phyloP scores from a whole-genome alignment of 192 early-diverging fungal genomes.

The Diversispora eburnea region DNA sequence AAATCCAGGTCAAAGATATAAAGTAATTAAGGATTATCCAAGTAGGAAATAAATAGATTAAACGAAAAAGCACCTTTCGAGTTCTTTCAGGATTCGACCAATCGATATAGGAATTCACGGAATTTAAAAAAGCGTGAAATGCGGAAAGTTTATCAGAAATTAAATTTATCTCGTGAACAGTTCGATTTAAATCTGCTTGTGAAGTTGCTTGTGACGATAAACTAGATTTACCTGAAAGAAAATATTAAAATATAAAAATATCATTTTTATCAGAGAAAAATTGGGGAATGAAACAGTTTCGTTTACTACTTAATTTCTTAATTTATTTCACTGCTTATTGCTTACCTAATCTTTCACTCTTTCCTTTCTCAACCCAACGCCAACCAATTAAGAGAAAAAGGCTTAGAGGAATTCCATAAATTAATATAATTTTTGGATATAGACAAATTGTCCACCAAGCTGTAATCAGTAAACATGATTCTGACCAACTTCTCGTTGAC shows the following conservation, averaged over 20 bases:
- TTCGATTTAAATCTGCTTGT: slow-evolving; percentile 38
- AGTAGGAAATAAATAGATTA: slow-evolving; percentile 33
- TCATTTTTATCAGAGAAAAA: too few species aligned
- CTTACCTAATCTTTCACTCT: slow-evolving; percentile 29
- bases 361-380: slow-evolving; percentile 38
- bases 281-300: too few species aligned
- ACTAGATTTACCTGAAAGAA: slow-evolving; percentile 15
- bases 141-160: slow-evolving; percentile 41
- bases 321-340: not conserved
- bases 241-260: too few species aligned
- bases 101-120: slow-evolving; percentile 31
- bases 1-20: slow-evolving; percentile 38
- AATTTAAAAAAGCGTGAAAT: slow-evolving; percentile 34
- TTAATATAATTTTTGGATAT: slow-evolving; percentile 36
- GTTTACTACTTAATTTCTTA: too few species aligned
- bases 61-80: slow-evolving; percentile 21
- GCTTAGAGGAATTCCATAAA: slow-evolving; percentile 35
- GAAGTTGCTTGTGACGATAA: slow-evolving; percentile 6
- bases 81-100: slow-evolving; percentile 40
- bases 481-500: slow-evolving; percentile 38
- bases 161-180: slow-evolving; percentile 41
- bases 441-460: slow-evolving; percentile 47
- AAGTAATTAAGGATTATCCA: slow-evolving; percentile 41
- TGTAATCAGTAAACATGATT: slow-evolving; percentile 43
- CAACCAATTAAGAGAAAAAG: slow-evolving; percentile 34